phyloP scores from a whole-genome alignment of 2,329 filamentous ascomycete genomes.

The Trichoderma breve region DNA sequence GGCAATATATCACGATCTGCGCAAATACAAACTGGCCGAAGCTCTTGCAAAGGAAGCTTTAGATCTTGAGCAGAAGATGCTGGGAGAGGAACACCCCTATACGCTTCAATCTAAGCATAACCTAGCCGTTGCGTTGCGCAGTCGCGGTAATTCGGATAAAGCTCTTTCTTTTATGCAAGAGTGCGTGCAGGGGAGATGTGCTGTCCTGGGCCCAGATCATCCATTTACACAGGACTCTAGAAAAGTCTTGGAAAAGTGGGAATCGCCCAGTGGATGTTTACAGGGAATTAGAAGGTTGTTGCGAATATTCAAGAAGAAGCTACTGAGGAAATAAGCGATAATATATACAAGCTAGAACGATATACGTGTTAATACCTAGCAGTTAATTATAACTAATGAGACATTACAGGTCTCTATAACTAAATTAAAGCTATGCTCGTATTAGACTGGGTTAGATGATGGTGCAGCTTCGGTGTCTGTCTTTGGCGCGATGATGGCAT shows the following conservation, averaged over 20 bases:
- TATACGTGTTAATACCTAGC: neutral
- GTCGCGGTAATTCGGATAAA: neutral
- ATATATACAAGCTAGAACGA: neutral
- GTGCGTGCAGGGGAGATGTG: neutral
- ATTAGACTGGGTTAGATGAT: neutral
- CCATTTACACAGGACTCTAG: neutral
- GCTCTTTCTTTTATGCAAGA: neutral
- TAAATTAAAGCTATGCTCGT: neutral
- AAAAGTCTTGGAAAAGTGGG: neutral
- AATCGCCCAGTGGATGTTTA: neutral
- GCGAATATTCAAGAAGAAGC: neutral
- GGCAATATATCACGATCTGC: neutral
- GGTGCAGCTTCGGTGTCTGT: neutral
- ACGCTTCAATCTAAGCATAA: neutral
- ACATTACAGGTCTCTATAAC: neutral
- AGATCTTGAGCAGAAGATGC: neutral
- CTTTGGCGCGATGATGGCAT: neutral
- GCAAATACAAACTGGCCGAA: neutral
- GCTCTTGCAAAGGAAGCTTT: neutral
- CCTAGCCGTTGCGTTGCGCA: neutral
- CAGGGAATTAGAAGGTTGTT: neutral
- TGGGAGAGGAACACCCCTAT: slow-evolving; percentile 19
- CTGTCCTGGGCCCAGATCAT: neutral
- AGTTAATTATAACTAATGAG: neutral
- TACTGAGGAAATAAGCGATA: neutral